Percentiles rank a stretch among this genome's conserved stretches.
phyloP scores from a whole-genome alignment of 768 basidiomycete genomes.

The Naganishia kalamii region DNA sequence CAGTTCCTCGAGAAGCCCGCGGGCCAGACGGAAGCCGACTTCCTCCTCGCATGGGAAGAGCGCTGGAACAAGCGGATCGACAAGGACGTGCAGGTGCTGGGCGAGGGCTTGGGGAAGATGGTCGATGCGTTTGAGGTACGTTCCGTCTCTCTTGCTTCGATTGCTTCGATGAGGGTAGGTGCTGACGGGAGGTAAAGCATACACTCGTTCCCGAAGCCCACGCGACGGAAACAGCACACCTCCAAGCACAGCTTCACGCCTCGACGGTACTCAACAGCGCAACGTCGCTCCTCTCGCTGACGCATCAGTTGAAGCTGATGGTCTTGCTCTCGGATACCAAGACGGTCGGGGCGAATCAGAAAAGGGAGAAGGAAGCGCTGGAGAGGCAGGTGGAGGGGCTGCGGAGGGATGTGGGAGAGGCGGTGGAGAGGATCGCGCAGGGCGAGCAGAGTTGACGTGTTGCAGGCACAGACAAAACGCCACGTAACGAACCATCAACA shows the following conservation, averaged over 20 bases:
- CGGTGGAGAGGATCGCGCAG: slow-evolving; percentile 29
- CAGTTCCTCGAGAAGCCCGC: slow-evolving; percentile 13
- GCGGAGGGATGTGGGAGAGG: slow-evolving; percentile 21
- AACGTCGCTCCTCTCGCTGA: slow-evolving; percentile 19
- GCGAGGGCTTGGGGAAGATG: slow-evolving; percentile 22
- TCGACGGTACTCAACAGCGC: slow-evolving; percentile 11
- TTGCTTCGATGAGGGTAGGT: not conserved
- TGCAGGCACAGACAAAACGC: not conserved
- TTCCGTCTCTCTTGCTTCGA: not conserved
- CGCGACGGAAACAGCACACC: slow-evolving; percentile 5
- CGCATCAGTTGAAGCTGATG: slow-evolving; percentile 23
- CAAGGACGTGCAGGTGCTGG: slow-evolving; percentile 15
- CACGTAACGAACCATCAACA: not conserved
- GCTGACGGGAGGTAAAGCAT: not conserved
- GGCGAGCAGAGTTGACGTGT: slow-evolving; percentile 19
- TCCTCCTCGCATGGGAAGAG: slow-evolving; percentile 18
- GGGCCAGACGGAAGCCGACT: not conserved
- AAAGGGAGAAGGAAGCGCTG: not conserved
- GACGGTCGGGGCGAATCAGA: not conserved
- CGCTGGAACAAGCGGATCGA: slow-evolving; percentile 25
- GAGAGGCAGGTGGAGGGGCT: slow-evolving; percentile 14
- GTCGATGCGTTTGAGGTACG: slow-evolving; percentile 16
- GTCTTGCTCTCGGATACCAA: slow-evolving; percentile 21
- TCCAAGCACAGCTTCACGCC: slow-evolving; percentile 10
- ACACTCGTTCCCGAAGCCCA: not conserved